These are phyloP conservation scores for Vitis amurensis DNA, from an alignment of 164 flowering plant genomes.

Conservation along the genomic window DNA sequence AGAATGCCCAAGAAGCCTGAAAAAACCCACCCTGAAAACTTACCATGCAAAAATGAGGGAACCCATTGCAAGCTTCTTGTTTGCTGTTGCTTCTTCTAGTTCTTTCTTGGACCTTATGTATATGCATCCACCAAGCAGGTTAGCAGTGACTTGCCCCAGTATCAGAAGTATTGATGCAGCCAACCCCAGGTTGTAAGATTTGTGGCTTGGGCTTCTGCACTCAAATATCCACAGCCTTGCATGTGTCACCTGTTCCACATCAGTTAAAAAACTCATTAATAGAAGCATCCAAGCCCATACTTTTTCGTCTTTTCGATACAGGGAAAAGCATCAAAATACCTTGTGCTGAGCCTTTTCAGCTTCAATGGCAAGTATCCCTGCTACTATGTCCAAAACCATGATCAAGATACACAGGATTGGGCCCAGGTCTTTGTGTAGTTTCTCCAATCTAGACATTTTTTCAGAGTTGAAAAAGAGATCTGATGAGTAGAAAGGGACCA, in stretches of 20 bases:
- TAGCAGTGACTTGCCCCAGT: conserved; percentile 44
- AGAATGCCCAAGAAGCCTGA: too few relatives aligned
- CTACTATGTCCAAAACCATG: conserved; percentile 58
- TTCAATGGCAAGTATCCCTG: conserved; percentile 87
- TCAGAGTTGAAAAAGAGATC: not conserved
- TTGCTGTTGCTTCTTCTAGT: conserved; percentile 32
- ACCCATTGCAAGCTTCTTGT: conserved; percentile 51
- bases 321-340: conserved; percentile 30
- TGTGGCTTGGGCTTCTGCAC: conserved; percentile 56
- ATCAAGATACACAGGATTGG: conserved; percentile 55
- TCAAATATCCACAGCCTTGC: conserved; percentile 49
- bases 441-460: conserved; percentile 26
- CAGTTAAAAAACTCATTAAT: too few relatives aligned
- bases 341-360: conserved; percentile 85
- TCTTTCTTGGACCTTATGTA: conserved; percentile 42
- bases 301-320: not conserved
- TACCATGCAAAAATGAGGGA: conserved; percentile 59
- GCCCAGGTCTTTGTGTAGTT: conserved; percentile 18
- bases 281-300: not conserved
- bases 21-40: not conserved
- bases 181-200: conserved; percentile 56
- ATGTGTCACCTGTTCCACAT: conserved; percentile 39
- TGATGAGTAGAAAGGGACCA: not conserved
- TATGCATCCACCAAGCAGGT: conserved; percentile 54
- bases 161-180: conserved; percentile 47